Conservation (phyloP, 768 basidiomycete species). For the Melanogaster broomeanus region DNA sequence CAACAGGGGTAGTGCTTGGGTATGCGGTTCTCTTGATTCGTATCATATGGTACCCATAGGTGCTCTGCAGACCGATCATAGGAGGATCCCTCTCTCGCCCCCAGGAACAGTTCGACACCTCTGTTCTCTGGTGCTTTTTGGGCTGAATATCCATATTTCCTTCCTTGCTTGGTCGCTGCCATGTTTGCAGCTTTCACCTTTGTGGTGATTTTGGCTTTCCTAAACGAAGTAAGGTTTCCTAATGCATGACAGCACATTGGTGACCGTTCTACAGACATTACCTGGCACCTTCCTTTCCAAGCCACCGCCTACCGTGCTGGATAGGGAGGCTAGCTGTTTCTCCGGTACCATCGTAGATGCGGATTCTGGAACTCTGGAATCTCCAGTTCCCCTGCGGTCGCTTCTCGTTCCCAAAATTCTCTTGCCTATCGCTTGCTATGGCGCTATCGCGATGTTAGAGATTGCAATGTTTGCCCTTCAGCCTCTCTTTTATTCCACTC, state of each 20-base stretch:
- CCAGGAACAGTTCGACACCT: conserved; percentile 49
- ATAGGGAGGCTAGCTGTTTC: neutral
- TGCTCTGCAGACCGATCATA: conserved; percentile 33
- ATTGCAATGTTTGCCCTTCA: conserved; percentile 39
- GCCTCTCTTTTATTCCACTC: conserved; percentile 43
- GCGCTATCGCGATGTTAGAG: conserved; percentile 36
- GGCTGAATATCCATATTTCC: conserved; percentile 57
- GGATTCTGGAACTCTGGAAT: neutral
- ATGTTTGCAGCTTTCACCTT: conserved; percentile 49
- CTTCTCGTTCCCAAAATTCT: conserved; percentile 35
- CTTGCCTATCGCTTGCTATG: conserved; percentile 36
- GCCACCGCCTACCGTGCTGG: neutral
- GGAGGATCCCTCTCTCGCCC: conserved; percentile 58
- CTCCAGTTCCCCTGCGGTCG: conserved; percentile 45
- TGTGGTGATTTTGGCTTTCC: conserved; percentile 44
- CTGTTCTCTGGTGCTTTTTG: conserved; percentile 51
- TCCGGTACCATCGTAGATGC: neutral
- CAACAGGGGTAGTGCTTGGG: conserved; percentile 31
- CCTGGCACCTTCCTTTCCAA: neutral
- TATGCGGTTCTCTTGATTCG: conserved; percentile 12
- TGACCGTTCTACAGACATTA: neutral
- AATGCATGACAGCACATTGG: neutral
- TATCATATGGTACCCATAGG: neutral
- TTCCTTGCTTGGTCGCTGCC: conserved; percentile 63
- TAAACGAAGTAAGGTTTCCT: conserved; percentile 47